These are phyloP conservation scores for Baeospora myosura DNA, from an alignment of 1,284 basidiomycete species.

Conservation along the genomic window DNA sequence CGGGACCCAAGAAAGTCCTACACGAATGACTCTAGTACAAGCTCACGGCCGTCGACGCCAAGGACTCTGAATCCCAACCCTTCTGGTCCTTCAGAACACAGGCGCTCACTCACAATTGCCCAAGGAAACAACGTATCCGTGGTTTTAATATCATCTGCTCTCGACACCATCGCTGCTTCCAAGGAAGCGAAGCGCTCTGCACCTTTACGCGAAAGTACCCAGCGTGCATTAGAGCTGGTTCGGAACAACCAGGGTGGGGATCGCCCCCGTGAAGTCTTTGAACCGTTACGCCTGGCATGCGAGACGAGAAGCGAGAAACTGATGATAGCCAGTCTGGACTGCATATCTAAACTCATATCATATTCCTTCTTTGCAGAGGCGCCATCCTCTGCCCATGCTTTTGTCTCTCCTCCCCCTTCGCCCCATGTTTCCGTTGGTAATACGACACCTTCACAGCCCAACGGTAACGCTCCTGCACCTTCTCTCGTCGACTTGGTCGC, in stretches of 20 bases:
- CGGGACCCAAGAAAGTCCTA: not conserved
- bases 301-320: constrained; percentile 89
- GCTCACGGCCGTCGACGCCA: not conserved
- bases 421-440: constrained; percentile 43
- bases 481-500: constrained; percentile 87
- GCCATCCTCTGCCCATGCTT: constrained; percentile 27
- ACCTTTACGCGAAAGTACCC: constrained; percentile 76
- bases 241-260: constrained; percentile 64
- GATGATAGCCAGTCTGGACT: constrained; percentile 91
- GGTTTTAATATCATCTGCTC: constrained; percentile 77
- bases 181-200: constrained; percentile 84
- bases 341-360: constrained; percentile 92
- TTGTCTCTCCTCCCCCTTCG: constrained; percentile 65
- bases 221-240: constrained; percentile 79
- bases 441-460: constrained; percentile 39
- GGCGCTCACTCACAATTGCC: constrained; percentile 64
- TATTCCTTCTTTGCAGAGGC: constrained; percentile 89
- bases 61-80: constrained; percentile 5
- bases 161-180: constrained; percentile 82
- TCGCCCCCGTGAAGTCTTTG: constrained; percentile 80
- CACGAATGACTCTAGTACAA: not conserved
- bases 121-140: constrained; percentile 65
- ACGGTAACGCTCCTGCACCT: constrained; percentile 46
- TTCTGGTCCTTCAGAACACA: constrained; percentile 18
- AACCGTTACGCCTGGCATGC: constrained; percentile 87